A percentile compares a stretch with the other conserved stretches of the same genome.
Conservation (phyloP, 2,329 filamentous ascomycete genomes). For the Penicillium sp. region DNA sequence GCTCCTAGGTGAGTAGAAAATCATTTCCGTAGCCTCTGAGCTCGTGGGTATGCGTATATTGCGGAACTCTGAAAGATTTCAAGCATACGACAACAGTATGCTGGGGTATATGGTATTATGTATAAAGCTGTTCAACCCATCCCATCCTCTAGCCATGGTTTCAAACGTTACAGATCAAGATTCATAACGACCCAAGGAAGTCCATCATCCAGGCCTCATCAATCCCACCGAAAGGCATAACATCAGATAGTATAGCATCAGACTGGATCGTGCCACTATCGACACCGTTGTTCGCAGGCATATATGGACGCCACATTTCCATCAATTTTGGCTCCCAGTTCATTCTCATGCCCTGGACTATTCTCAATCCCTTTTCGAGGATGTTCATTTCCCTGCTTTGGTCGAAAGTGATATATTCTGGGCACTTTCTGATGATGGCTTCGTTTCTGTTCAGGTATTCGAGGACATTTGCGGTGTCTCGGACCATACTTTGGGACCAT, state of each 20-base stretch:
- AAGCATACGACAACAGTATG: not conserved
- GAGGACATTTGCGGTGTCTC: constrained; percentile 21
- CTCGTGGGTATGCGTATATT: not conserved
- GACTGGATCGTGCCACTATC: constrained; percentile 2
- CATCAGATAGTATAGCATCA: constrained; percentile 7
- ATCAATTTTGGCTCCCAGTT: constrained; percentile 19
- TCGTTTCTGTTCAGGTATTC: constrained; percentile 17
- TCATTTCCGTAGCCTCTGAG: not conserved
- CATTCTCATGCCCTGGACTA: constrained; percentile 13
- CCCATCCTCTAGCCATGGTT: not conserved
- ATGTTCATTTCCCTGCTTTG: constrained; percentile 10
- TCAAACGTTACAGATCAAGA: not conserved
- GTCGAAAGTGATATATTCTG: not conserved
- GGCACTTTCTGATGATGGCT: constrained; percentile 10
- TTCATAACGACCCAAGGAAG: constrained; percentile 16
- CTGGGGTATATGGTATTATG: not conserved
- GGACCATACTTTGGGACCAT: constrained; percentile 22
- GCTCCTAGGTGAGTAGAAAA: not conserved
- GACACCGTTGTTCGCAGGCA: constrained; percentile 3
- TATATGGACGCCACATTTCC: constrained; percentile 15
- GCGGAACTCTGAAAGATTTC: not conserved
- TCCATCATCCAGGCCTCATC: constrained; percentile 22
- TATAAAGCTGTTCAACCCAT: not conserved
- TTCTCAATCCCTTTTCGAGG: constrained; percentile 16
- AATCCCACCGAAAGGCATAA: constrained; percentile 11